These are phyloP conservation scores for Neurospora cerealis DNA, from an alignment of 495 filamentous ascomycete species.

Conservation along the genomic window DNA sequence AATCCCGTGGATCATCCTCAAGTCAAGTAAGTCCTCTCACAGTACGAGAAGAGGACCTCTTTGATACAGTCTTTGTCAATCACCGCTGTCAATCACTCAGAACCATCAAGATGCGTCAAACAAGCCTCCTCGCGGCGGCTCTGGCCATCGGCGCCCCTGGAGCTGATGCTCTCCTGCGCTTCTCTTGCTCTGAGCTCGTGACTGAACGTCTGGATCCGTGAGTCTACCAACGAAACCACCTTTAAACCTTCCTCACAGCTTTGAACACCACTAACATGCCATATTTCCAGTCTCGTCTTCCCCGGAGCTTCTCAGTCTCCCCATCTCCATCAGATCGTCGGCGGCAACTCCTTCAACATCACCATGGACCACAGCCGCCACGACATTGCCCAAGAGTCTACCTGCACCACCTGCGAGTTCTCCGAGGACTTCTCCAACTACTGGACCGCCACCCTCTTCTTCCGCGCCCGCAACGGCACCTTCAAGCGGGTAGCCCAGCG, in stretches of 20 bases:
- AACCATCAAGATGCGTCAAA: slow-evolving; percentile 1
- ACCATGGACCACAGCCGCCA: slow-evolving; percentile 16
- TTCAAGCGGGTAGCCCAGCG: slow-evolving; percentile 26
- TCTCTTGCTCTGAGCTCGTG: slow-evolving; percentile 39
- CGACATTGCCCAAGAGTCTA: slow-evolving; percentile 10
- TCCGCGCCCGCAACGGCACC: slow-evolving; percentile 27
- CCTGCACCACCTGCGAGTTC: slow-evolving; percentile 23
- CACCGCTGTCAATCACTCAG: not conserved
- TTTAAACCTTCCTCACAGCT: too few relatives aligned
- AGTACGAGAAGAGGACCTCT: not conserved
- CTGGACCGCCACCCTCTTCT: slow-evolving; percentile 33
- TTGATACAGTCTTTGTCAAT: not conserved
- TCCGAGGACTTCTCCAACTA: slow-evolving; percentile 30
- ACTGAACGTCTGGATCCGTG: slow-evolving; percentile 20
- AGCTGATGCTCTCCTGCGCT: slow-evolving; percentile 40
- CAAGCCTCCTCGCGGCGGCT: slow-evolving; percentile 3
- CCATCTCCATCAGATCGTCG: slow-evolving; percentile 20
- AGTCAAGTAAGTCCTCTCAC: not conserved
- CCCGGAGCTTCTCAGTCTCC: slow-evolving; percentile 13
- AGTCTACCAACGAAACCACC: too few relatives aligned
- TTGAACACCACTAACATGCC: not conserved
- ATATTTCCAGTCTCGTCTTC: slow-evolving; percentile 11
- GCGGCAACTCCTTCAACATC: slow-evolving; percentile 24
- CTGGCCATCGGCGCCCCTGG: slow-evolving; percentile 5
- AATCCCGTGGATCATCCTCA: not conserved